Evolutionary conservation across 352 stramenopile species (phyloP).

Genomic region (Phytopythium chamaehyphon): DNA sequence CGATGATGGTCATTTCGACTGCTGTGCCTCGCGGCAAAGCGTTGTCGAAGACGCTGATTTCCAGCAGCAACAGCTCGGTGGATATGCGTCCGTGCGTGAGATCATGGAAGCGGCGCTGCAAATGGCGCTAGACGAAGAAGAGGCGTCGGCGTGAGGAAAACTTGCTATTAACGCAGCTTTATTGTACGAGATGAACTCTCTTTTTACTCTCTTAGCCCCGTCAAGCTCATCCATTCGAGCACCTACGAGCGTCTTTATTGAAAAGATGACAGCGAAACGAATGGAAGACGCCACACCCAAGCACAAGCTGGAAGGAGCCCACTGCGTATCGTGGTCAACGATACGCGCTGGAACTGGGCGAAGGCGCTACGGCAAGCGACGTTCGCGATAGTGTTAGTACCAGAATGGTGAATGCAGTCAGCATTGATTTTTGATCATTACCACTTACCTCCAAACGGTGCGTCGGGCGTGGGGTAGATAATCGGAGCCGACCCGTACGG

Average conservation of each 20-base stretch:
- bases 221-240: background rate
- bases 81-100: conserved; percentile 33
- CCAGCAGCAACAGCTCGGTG: conserved; percentile 19
- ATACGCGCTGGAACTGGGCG: background rate
- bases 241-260: background rate
- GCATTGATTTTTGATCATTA: no score
- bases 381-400: no score
- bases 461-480: background rate
- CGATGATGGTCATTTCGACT: background rate
- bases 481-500: conserved; percentile 4
- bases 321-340: background rate
- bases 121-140: conserved; percentile 60
- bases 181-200: no score
- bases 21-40: background rate
- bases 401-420: no score
- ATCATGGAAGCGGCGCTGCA: conserved; percentile 59
- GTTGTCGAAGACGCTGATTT: conserved; percentile 6
- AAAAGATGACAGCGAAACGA: background rate
- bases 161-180: no score
- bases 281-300: background rate
- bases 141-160: conserved; percentile 7
- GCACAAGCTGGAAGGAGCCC: background rate
- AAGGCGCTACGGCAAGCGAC: background rate
- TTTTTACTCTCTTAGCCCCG: no score
- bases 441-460: no score